Conservation (phyloP, 192 early-diverging fungal genomes). For the Chytriomyces hyalinus region DNA sequence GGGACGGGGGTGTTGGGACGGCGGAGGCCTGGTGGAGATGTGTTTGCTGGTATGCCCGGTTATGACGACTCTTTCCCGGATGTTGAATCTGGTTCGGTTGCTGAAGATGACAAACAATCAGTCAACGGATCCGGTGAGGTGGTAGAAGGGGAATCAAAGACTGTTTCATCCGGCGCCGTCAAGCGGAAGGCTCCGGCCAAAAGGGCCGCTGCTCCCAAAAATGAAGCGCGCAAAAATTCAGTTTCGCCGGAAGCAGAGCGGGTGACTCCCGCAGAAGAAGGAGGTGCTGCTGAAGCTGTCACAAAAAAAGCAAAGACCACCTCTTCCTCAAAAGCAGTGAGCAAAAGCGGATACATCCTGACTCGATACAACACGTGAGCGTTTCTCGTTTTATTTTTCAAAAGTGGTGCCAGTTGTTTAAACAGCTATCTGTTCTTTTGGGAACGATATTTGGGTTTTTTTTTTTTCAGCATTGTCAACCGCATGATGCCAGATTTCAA, state of each 20-base stretch:
- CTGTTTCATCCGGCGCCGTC: not conserved
- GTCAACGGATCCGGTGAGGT: not conserved
- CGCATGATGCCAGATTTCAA: slow-evolving; percentile 29
- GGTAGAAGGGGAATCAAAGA: not conserved
- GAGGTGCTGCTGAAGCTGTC: not conserved
- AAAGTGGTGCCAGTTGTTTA: not conserved
- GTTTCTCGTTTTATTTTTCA: not conserved
- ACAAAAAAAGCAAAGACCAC: not conserved
- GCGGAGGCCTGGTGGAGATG: not conserved
- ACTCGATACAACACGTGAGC: slow-evolving; percentile 14
- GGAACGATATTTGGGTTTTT: not conserved
- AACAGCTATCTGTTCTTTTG: not conserved
- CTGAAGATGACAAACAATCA: not conserved
- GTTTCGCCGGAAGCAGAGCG: not conserved
- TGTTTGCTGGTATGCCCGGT: not conserved
- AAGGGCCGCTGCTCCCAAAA: not conserved
- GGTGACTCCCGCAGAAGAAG: not conserved
- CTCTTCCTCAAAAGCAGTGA: not conserved
- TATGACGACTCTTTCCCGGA: not conserved
- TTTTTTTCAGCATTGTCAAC: slow-evolving; percentile 12
- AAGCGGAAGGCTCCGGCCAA: not conserved
- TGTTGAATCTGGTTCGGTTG: not conserved
- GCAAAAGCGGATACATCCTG: not conserved
- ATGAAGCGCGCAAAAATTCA: not conserved
- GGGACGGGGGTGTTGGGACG: not conserved